These are phyloP conservation scores for Russula brevipes DNA, from an alignment of 768 basidiomycete genomes.

Conservation along the genomic window DNA sequence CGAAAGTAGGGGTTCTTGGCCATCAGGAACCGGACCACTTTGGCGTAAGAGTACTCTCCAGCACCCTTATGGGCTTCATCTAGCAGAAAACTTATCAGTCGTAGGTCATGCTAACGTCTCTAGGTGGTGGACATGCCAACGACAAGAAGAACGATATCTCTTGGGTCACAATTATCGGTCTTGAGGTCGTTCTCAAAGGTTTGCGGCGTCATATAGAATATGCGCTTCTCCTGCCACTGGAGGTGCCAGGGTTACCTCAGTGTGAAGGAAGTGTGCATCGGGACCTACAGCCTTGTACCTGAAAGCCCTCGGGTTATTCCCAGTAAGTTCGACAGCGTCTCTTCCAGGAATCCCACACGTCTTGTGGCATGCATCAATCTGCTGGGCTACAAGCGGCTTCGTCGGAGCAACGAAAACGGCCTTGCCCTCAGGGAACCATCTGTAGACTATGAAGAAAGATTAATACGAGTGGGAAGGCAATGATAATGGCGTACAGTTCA, in stretches of 20 bases:
- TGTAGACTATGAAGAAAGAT: constrained; percentile 54
- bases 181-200: constrained; percentile 85
- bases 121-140: constrained; percentile 52
- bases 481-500: constrained; percentile 63
- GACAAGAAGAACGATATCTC: constrained; percentile 81
- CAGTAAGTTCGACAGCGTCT: constrained; percentile 85
- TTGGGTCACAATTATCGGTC: constrained; percentile 65
- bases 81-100: constrained; percentile 30
- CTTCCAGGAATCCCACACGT: constrained; percentile 88
- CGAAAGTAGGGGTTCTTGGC: constrained; percentile 92
- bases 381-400: constrained; percentile 93
- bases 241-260: background rate
- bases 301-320: constrained; percentile 50
- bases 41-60: constrained; percentile 89
- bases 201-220: constrained; percentile 96
- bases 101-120: background rate
- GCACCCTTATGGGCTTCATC: constrained; percentile 95
- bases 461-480: constrained; percentile 1
- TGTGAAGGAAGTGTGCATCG: background rate
- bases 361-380: constrained; percentile 88
- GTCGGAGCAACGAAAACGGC: constrained; percentile 95
- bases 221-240: constrained; percentile 76
- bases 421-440: constrained; percentile 90
- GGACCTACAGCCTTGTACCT: constrained; percentile 56
- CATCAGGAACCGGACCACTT: constrained; percentile 85